These are phyloP conservation scores for Phoenix dactylifera DNA, from an alignment of 176 grass and related monocot genomes.

Conservation along the genomic window DNA sequence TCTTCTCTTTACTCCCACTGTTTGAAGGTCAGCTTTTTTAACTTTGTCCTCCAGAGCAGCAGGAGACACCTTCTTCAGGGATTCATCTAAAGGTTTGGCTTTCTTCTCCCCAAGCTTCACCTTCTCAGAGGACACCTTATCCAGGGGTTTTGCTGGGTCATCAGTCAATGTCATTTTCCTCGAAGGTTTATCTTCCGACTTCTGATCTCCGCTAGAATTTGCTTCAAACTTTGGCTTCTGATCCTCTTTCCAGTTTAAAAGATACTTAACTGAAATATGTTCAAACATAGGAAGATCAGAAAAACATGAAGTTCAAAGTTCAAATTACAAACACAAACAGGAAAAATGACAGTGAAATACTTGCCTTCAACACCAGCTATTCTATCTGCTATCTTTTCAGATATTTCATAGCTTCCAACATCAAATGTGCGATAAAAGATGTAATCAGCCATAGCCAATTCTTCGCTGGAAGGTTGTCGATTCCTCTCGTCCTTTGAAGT, in stretches of 20 bases:
- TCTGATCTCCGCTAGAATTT: no score
- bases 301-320: conserved; percentile 10
- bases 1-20: conserved; percentile 4
- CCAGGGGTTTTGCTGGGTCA: background rate
- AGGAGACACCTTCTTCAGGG: no score
- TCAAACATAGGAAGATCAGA: conserved; percentile 21
- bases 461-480: conserved; percentile 47
- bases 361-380: conserved; percentile 50
- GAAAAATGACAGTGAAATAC: background rate
- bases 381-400: conserved; percentile 42
- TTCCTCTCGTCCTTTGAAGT: conserved; percentile 67
- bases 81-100: no score
- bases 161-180: conserved; percentile 34
- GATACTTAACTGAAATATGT: conserved; percentile 30
- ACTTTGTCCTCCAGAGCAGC: background rate
- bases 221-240: conserved; percentile 4
- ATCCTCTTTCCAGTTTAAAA: conserved; percentile 50
- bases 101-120: no score
- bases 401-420: conserved; percentile 41
- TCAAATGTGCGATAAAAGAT: conserved; percentile 77
- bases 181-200: conserved; percentile 14
- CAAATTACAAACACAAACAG: background rate
- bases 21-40: conserved; percentile 5
- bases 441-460: conserved; percentile 56
- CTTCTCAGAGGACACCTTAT: no score